Conservation (phyloP, 495 filamentous ascomycete genomes). For the Cercophora samala region DNA sequence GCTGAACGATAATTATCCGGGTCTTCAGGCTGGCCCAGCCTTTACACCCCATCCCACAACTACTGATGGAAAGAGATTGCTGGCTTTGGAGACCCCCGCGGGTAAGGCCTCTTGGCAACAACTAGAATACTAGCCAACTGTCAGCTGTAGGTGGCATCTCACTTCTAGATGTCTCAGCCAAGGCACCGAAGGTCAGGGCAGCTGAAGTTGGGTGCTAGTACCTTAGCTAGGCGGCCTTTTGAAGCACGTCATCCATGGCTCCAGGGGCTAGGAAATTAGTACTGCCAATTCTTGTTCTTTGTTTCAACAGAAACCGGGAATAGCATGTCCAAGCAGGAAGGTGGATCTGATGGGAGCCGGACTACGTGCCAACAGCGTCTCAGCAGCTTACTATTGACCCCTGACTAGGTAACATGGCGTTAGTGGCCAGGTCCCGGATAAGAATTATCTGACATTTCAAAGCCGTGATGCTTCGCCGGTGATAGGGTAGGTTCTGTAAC, state of each 20-base stretch:
- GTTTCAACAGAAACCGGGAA: background rate
- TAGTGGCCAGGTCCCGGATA: background rate
- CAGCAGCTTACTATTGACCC: background rate
- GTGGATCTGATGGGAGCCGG: background rate
- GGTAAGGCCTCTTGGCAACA: background rate
- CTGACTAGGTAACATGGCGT: background rate
- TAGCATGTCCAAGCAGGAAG: background rate
- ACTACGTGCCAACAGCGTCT: background rate
- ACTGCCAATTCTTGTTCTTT: background rate
- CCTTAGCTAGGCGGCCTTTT: background rate
- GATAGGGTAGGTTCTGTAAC: background rate
- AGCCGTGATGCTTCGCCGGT: background rate
- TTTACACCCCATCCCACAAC: too few relatives aligned
- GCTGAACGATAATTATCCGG: background rate
- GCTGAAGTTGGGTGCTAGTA: background rate
- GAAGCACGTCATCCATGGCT: background rate
- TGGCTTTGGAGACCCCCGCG: too few relatives aligned
- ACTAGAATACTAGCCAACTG: background rate
- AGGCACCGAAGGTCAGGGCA: background rate
- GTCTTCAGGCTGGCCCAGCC: too few relatives aligned
- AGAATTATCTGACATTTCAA: background rate
- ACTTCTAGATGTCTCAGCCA: background rate
- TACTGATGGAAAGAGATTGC: background rate
- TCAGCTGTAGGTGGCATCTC: background rate
- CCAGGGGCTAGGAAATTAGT: background rate